Conservation (phyloP, 768 basidiomycete genomes). For the Auricularia auricula-judae region DNA sequence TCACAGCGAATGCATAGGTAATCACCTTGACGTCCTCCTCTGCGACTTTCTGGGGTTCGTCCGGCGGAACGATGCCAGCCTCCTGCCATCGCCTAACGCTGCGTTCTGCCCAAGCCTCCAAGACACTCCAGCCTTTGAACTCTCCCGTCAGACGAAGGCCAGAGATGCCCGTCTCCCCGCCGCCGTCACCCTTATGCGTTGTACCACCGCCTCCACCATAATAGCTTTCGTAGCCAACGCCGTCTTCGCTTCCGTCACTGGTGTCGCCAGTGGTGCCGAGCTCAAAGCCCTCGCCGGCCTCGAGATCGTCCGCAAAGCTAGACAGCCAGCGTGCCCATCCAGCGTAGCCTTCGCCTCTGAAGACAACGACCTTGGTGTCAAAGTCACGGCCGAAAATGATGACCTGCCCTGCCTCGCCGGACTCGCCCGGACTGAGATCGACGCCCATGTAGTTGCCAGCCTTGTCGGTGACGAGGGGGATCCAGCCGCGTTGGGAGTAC, state of each 20-base stretch:
- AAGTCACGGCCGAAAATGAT: slow-evolving; percentile 99
- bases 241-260: slow-evolving; percentile 71
- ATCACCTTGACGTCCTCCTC: not conserved
- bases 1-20: not conserved
- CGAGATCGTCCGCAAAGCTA: slow-evolving; percentile 83
- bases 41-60: slow-evolving; percentile 21
- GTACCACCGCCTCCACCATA: slow-evolving; percentile 67
- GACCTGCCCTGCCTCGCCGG: slow-evolving; percentile 77
- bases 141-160: slow-evolving; percentile 72
- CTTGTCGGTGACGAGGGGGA: slow-evolving; percentile 89
- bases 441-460: slow-evolving; percentile 95
- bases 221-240: slow-evolving; percentile 77
- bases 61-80: slow-evolving; percentile 54
- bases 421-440: slow-evolving; percentile 78
- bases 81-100: slow-evolving; percentile 83
- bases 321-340: slow-evolving; percentile 97
- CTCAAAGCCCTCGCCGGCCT: slow-evolving; percentile 82
- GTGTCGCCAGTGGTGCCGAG: slow-evolving; percentile 45
- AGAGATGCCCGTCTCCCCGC: slow-evolving; percentile 59
- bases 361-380: slow-evolving; percentile 93
- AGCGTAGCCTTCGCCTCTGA: slow-evolving; percentile 76
- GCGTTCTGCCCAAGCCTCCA: slow-evolving; percentile 89
- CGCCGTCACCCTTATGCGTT: slow-evolving; percentile 54
- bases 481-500: slow-evolving; percentile 94
- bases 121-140: slow-evolving; percentile 84